These are phyloP conservation scores for Metarhizium guizhouense DNA, from an alignment of 2,329 filamentous ascomycete genomes.

Conservation along the genomic window DNA sequence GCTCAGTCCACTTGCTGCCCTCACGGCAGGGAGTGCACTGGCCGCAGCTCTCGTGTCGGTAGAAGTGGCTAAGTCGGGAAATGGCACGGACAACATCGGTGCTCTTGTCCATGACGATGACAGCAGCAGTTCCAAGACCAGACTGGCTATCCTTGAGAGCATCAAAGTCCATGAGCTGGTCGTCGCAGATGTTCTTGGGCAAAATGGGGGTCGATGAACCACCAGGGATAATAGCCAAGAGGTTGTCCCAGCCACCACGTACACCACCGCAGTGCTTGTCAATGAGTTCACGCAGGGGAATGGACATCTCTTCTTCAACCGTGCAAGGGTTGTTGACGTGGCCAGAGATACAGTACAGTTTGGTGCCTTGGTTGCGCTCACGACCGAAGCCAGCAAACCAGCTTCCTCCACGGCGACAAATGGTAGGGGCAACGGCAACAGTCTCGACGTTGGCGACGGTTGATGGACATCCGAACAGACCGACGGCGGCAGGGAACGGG, in stretches of 20 bases:
- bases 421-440: slow-evolving; percentile 88
- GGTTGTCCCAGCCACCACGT: slow-evolving; percentile 93
- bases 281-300: slow-evolving; percentile 89
- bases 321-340: slow-evolving; percentile 98
- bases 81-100: slow-evolving; percentile 94
- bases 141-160: slow-evolving; percentile 96
- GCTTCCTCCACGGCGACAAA: slow-evolving; percentile 79
- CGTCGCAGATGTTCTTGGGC: slow-evolving; percentile 81
- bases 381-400: slow-evolving; percentile 95
- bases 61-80: slow-evolving; percentile 87
- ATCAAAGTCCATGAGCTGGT: slow-evolving; percentile 98
- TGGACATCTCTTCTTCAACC: slow-evolving; percentile 99
- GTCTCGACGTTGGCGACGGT: slow-evolving; percentile 99
- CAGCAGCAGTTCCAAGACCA: slow-evolving; percentile 91
- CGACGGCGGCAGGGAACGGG: slow-evolving; percentile 93
- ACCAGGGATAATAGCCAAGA: slow-evolving; percentile 89
- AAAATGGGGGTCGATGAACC: slow-evolving; percentile 95
- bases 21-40: slow-evolving; percentile 99
- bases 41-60: slow-evolving; percentile 95
- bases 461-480: slow-evolving; percentile 94
- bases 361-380: slow-evolving; percentile 93
- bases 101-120: slow-evolving; percentile 99
- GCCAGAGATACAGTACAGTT: slow-evolving; percentile 96
- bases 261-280: slow-evolving; percentile 98
- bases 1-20: slow-evolving; percentile 97